These are phyloP conservation scores for Suillus fuscotomentosus DNA, from an alignment of 768 basidiomycete genomes.

Conservation along the genomic window DNA sequence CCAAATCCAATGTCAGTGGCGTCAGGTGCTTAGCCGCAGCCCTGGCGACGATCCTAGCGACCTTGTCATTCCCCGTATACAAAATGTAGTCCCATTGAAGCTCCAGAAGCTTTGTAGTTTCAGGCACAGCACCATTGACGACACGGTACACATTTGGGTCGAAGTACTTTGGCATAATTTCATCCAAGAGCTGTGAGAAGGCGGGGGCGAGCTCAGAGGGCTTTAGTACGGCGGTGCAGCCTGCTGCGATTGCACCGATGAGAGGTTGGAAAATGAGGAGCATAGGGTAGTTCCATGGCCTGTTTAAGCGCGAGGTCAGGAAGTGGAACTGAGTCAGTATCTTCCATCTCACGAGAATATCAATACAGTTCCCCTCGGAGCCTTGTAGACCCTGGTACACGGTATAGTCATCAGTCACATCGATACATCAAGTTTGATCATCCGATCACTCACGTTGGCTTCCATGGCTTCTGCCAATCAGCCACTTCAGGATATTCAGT, in stretches of 20 bases:
- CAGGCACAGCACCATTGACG: slow-evolving; percentile 46
- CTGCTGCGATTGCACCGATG: slow-evolving; percentile 72
- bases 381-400: slow-evolving; percentile 38
- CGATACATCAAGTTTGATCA: background rate
- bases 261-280: slow-evolving; percentile 55
- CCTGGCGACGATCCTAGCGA: slow-evolving; percentile 22
- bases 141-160: slow-evolving; percentile 50
- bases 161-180: slow-evolving; percentile 55
- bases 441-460: slow-evolving; percentile 35
- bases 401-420: background rate
- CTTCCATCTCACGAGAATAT: slow-evolving; percentile 51
- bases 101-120: slow-evolving; percentile 33
- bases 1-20: slow-evolving; percentile 31
- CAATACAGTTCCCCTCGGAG: slow-evolving; percentile 60
- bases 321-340: background rate
- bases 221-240: slow-evolving; percentile 65
- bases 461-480: slow-evolving; percentile 48
- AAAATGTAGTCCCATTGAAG: slow-evolving; percentile 35
- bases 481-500: slow-evolving; percentile 38
- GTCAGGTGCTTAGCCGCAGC: slow-evolving; percentile 33
- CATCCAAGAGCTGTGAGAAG: slow-evolving; percentile 47
- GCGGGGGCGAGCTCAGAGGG: slow-evolving; percentile 57
- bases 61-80: slow-evolving; percentile 35
- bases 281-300: slow-evolving; percentile 72
- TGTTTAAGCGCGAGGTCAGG: slow-evolving; percentile 17